phyloP scores from a whole-genome alignment of 805 yeast genomes.

The Ogataea paradorogensis region DNA sequence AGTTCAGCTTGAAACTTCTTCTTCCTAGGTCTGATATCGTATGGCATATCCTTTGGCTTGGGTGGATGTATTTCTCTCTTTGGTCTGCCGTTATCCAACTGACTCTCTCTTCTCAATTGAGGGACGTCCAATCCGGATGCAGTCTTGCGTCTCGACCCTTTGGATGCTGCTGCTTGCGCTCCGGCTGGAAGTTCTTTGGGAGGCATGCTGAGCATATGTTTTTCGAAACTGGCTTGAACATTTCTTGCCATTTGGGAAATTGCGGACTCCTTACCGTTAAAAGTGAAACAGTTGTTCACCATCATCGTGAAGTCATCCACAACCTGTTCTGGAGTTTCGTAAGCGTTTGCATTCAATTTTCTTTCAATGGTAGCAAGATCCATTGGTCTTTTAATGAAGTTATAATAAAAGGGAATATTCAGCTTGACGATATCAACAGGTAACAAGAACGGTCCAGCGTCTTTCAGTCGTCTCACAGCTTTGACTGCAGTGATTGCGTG shows the following conservation, averaged over 20 bases:
- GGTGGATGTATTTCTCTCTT: constrained; percentile 97
- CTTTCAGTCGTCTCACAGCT: constrained; percentile 85
- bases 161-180: constrained; percentile 23
- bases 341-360: constrained; percentile 67
- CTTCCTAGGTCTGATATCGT: constrained; percentile 85
- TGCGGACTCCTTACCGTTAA: constrained; percentile 80
- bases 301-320: constrained; percentile 78
- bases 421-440: constrained; percentile 90
- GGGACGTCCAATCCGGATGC: constrained; percentile 50
- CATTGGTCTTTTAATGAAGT: constrained; percentile 84
- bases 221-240: constrained; percentile 88
- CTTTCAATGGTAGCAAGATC: constrained; percentile 88
- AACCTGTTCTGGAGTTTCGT: constrained; percentile 65
- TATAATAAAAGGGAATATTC: constrained; percentile 88
- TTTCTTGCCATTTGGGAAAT: constrained; percentile 91
- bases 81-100: constrained; percentile 70
- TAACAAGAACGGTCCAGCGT: constrained; percentile 81
- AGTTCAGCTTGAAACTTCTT: constrained; percentile 89
- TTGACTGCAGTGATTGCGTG: constrained; percentile 76
- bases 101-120: constrained; percentile 70
- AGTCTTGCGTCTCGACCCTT: constrained; percentile 31
- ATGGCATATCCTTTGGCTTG: constrained; percentile 87
- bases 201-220: constrained; percentile 91
- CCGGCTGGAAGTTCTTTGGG: constrained; percentile 44
- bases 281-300: constrained; percentile 76